phyloP scores from a whole-genome alignment of 495 filamentous ascomycete species.

The Melanomma pulvis-pyrius region DNA sequence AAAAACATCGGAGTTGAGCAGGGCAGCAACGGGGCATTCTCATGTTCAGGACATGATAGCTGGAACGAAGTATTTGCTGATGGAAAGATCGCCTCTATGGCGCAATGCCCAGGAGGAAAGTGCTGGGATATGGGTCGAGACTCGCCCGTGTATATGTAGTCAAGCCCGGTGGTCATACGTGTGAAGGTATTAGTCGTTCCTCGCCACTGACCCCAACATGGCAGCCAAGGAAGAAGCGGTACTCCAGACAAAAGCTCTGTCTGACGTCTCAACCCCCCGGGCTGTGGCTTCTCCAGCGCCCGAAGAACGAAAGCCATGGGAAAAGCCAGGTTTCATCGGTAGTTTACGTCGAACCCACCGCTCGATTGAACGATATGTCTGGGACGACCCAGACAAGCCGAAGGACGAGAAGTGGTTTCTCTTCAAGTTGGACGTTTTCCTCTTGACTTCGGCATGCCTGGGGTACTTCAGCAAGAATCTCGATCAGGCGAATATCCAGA shows the following conservation, averaged over 20 bases:
- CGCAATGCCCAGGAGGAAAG: neutral
- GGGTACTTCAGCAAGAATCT: constrained; percentile 46
- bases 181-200: neutral
- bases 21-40: neutral
- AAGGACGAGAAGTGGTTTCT: constrained; percentile 33
- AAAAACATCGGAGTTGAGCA: neutral
- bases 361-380: constrained; percentile 24
- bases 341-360: neutral
- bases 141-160: neutral
- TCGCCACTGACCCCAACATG: neutral
- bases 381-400: constrained; percentile 25
- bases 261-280: neutral
- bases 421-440: constrained; percentile 40
- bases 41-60: neutral
- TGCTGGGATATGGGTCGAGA: neutral
- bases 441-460: constrained; percentile 40
- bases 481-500: constrained; percentile 54
- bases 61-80: neutral
- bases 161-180: neutral
- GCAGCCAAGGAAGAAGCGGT: neutral
- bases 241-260: neutral
- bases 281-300: neutral
- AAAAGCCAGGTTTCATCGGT: neutral
- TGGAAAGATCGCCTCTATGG: neutral
- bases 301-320: neutral